These are phyloP conservation scores for Mytilinidion resinicola DNA, from an alignment of 495 filamentous ascomycete genomes.

Conservation along the genomic window DNA sequence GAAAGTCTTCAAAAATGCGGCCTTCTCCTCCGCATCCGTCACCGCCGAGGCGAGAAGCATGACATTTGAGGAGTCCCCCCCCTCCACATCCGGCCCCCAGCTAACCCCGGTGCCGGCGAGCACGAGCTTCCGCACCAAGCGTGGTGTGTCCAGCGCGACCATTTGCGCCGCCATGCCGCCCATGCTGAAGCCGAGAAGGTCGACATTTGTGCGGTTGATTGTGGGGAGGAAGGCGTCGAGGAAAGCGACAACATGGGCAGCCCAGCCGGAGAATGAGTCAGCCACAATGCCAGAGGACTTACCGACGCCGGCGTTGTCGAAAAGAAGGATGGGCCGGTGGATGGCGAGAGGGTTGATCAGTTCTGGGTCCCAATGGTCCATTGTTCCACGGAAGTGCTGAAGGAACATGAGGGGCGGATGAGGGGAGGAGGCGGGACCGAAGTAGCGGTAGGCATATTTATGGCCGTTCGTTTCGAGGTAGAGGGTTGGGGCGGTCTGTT, in stretches of 20 bases:
- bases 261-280: conserved; percentile 17
- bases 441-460: not conserved
- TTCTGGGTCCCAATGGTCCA: conserved; percentile 19
- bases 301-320: conserved; percentile 24
- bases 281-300: conserved; percentile 11
- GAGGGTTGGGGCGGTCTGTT: not conserved
- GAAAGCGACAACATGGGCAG: conserved; percentile 30
- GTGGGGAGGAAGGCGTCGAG: conserved; percentile 14
- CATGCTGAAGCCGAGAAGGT: conserved; percentile 25
- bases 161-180: conserved; percentile 16
- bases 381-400: conserved; percentile 1
- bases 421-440: not conserved
- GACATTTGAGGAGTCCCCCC: not conserved
- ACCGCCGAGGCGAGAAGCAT: not conserved
- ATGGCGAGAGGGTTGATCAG: conserved; percentile 20
- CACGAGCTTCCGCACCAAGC: conserved; percentile 14
- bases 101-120: conserved; percentile 2
- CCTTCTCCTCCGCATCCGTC: conserved; percentile 11
- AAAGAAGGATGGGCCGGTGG: conserved; percentile 22
- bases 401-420: not conserved
- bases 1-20: conserved; percentile 18
- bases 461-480: not conserved
- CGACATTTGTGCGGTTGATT: conserved; percentile 23
- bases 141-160: conserved; percentile 16
- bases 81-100: no score